Percentiles rank a stretch among this genome's conserved stretches.
phyloP scores from a whole-genome alignment of 2,329 filamentous ascomycete genomes.

The Drechslerella dactyloides region DNA sequence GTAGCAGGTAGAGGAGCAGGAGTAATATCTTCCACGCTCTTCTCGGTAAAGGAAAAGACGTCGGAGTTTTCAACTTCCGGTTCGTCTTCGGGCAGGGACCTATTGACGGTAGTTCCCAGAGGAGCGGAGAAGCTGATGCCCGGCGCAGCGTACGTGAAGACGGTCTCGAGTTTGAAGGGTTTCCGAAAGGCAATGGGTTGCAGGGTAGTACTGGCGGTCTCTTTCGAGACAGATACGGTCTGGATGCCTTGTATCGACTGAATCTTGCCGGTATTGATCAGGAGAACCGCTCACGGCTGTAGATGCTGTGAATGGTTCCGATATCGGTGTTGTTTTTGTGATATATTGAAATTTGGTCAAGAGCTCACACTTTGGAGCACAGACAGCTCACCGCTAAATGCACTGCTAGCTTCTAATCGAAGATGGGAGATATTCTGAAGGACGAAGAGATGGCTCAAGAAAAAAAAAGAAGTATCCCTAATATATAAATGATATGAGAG shows the following conservation, averaged over 20 bases:
- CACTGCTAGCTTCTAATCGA: neutral
- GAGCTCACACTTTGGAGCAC: neutral
- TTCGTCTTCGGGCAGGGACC: conserved; percentile 11
- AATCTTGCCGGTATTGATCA: conserved; percentile 44
- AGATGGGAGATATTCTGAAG: conserved; percentile 1
- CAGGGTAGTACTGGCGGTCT: conserved; percentile 36
- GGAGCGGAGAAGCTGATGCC: conserved; percentile 40
- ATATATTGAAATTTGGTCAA: conserved; percentile 12
- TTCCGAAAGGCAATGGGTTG: conserved; percentile 42
- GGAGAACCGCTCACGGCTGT: conserved; percentile 46
- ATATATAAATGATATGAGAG: conserved; percentile 50
- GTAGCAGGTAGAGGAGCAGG: conserved; percentile 11
- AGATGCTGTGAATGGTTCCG: conserved; percentile 38
- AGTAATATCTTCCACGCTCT: conserved; percentile 7
- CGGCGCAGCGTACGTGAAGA: conserved; percentile 43
- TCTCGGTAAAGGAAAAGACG: conserved; percentile 38
- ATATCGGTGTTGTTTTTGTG: conserved; percentile 47
- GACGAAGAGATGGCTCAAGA: conserved; percentile 5
- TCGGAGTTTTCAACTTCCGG: conserved; percentile 21
- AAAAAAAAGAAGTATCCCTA: conserved; percentile 32
- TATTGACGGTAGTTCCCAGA: conserved; percentile 14
- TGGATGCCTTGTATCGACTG: conserved; percentile 49
- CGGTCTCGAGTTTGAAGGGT: conserved; percentile 46
- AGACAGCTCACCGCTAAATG: neutral
- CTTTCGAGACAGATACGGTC: conserved; percentile 45